A percentile compares a stretch with the other conserved stretches of the same genome.
These are phyloP conservation scores for Lithospermum erythrorhizon DNA, from an alignment of 257 asterid species.

Conservation along the genomic window DNA sequence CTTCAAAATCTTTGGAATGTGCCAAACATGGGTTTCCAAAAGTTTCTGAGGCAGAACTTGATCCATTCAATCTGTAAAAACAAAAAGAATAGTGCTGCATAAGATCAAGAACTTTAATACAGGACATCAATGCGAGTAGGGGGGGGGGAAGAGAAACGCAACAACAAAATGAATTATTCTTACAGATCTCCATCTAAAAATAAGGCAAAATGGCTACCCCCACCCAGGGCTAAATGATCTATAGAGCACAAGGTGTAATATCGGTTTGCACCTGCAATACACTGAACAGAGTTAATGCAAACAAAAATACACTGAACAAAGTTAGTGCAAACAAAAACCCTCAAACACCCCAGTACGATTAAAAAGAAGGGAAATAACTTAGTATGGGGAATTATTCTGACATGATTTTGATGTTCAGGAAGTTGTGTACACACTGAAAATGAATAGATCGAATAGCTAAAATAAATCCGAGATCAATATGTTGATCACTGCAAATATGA, in stretches of 20 bases:
- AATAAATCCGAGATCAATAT: too few relatives aligned
- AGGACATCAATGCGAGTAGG: background rate
- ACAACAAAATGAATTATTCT: constrained; percentile 23
- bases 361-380: too few relatives aligned
- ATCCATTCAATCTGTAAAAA: constrained; percentile 51
- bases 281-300: background rate
- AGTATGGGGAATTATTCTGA: too few relatives aligned
- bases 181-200: constrained; percentile 87
- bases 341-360: too few relatives aligned
- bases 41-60: constrained; percentile 87
- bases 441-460: too few relatives aligned
- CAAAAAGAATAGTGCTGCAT: background rate
- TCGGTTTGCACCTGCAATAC: constrained; percentile 61
- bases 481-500: too few relatives aligned
- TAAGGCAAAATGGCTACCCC: constrained; percentile 86
- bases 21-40: constrained; percentile 80
- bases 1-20: constrained; percentile 46
- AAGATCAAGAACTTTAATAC: background rate
- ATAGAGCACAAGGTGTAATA: constrained; percentile 71
- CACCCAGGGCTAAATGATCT: constrained; percentile 86
- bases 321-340: too few relatives aligned
- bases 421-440: background rate
- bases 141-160: background rate
- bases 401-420: background rate
- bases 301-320: background rate